Evolutionary conservation across 768 basidiomycete genomes (phyloP).

Genomic region (Baorangia bicolor): DNA sequence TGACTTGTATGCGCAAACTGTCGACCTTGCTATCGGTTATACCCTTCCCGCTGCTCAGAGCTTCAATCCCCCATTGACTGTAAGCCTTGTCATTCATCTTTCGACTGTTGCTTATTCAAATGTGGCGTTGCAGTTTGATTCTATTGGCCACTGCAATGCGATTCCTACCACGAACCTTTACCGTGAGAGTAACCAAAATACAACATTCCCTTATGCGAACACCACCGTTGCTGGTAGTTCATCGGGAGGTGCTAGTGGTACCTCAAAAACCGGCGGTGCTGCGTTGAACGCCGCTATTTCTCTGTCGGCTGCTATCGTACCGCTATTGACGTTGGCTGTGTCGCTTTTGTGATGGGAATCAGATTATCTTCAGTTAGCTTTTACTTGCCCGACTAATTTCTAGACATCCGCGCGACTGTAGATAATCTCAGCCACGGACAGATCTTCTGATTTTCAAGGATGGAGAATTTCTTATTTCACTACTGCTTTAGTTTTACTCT

Average conservation of each 20-base stretch:
- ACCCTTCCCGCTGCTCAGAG: constrained; percentile 73
- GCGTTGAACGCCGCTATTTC: constrained; percentile 17
- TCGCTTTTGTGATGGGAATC: constrained; percentile 18
- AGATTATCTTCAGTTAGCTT: constrained; percentile 6
- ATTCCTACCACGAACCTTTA: constrained; percentile 70
- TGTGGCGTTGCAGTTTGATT: constrained; percentile 47
- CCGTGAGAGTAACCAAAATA: constrained; percentile 77
- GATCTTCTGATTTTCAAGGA: constrained; percentile 9
- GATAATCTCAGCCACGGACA: constrained; percentile 19
- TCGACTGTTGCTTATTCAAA: not conserved
- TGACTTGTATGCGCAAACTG: constrained; percentile 81
- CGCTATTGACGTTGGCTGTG: constrained; percentile 12
- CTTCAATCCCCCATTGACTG: constrained; percentile 63
- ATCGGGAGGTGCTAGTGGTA: not conserved
- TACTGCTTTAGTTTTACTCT: constrained; percentile 9
- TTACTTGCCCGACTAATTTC: constrained; percentile 22
- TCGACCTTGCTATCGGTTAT: constrained; percentile 88
- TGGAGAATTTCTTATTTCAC: constrained; percentile 1
- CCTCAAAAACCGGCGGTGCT: constrained; percentile 3
- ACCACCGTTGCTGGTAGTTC: constrained; percentile 21
- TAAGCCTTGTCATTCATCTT: constrained; percentile 32
- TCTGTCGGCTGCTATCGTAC: constrained; percentile 7
- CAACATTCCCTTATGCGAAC: constrained; percentile 56
- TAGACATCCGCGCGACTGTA: constrained; percentile 18
- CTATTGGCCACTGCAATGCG: constrained; percentile 76